A percentile compares a stretch with the other conserved stretches of the same genome.
Conservation (phyloP, 73 alveolate genomes). For the Paramecium primaurelia region DNA sequence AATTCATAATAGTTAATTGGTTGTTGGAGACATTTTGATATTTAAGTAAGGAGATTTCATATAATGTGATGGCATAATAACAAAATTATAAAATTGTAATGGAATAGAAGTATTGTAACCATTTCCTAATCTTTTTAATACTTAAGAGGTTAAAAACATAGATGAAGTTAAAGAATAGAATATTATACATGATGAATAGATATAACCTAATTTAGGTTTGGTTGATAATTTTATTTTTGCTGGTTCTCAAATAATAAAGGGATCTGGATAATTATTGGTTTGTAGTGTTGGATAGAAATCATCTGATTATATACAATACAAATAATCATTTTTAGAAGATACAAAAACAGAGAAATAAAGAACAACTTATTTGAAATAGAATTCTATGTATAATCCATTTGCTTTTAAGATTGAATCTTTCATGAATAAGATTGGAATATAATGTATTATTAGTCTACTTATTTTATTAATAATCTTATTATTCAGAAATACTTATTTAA, state of each 20-base stretch:
- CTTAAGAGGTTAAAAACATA: neutral
- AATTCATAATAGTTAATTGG: neutral
- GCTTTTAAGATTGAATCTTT: constrained; percentile 7
- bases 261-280: neutral
- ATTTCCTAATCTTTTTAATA: neutral
- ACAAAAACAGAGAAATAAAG: neutral
- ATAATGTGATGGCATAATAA: constrained; percentile 35
- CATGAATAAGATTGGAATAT: neutral
- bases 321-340: neutral
- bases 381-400: constrained; percentile 52
- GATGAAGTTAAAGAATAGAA: neutral
- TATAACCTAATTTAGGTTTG: neutral
- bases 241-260: constrained; percentile 16
- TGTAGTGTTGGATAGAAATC: constrained; percentile 7
- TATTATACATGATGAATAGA: neutral
- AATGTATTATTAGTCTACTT: neutral
- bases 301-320: neutral
- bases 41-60: constrained; percentile 28
- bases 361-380: neutral
- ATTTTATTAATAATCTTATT: neutral
- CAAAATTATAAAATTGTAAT: neutral
- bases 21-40: neutral
- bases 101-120: neutral
- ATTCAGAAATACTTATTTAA: neutral
- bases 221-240: neutral